Evolutionary conservation across 1,284 basidiomycete genomes (phyloP).

Genomic region (Ceratobasidium sp.): DNA sequence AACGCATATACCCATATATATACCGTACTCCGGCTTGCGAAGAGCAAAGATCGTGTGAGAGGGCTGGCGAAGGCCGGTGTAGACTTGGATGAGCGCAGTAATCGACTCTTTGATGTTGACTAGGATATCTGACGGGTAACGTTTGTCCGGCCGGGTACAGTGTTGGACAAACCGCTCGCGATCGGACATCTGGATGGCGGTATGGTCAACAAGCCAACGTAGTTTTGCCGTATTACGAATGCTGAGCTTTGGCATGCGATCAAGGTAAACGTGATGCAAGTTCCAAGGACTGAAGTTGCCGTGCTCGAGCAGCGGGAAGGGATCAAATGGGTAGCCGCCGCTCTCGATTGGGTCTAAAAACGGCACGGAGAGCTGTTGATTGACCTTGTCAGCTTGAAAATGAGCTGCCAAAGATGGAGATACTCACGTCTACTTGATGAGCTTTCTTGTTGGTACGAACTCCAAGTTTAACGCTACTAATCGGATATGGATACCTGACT

Average conservation of each 20-base stretch:
- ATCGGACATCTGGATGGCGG: constrained; percentile 11
- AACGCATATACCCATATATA: constrained; percentile 1
- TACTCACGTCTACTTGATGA: neutral
- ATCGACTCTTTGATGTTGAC: constrained; percentile 30
- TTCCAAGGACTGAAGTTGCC: constrained; percentile 24
- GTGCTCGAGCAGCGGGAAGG: constrained; percentile 15
- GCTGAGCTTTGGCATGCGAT: constrained; percentile 26
- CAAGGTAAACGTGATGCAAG: constrained; percentile 16
- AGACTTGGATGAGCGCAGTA: constrained; percentile 9
- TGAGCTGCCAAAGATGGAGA: too few species aligned
- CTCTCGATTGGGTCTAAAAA: neutral
- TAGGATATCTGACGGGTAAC: neutral
- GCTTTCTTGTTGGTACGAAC: too few species aligned
- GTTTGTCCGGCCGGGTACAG: constrained; percentile 7
- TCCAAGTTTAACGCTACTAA: neutral
- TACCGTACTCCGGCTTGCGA: neutral
- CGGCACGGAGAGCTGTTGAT: neutral
- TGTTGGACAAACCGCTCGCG: constrained; percentile 11
- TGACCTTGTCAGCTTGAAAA: neutral
- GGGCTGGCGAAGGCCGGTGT: constrained; percentile 1
- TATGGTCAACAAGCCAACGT: constrained; percentile 14
- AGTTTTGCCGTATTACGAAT: constrained; percentile 1
- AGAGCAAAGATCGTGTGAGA: neutral
- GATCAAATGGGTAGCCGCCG: constrained; percentile 10
- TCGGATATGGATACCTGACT: constrained; percentile 5